Evolutionary conservation across 768 basidiomycete species (phyloP), one percentile per base, ranked within the genome.

Genomic region (Steccherinum ochraceum): DNA sequence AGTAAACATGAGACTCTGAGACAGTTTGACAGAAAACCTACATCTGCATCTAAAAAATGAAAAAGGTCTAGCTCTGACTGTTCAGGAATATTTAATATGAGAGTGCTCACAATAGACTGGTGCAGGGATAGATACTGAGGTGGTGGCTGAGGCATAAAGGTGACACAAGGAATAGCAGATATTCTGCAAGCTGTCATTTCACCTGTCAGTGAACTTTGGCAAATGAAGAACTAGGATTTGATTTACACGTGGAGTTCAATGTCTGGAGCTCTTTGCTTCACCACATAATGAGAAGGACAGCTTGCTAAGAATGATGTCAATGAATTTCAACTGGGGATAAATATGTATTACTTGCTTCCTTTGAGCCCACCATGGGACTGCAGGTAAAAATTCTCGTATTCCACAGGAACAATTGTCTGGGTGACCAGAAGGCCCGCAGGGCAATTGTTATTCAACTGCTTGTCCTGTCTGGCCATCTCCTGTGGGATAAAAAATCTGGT

Each of bases 91-190:
- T n/a, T n/a, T n/a, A 35, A 35, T 35, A 7, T 35, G 16, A 16
- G 7, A 35, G 30, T 7, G 66, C 78, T 62, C 56, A 81, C 78
- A 83, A 51, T 82, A 83, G 0, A 83, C 79, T 0, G 81, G 81
- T 0, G 81, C 78, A 0, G 80, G 81, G 12, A 81, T 79, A 0
- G 78, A 79, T 0, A 83, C 79, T 0, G 77, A 73, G 3, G 78
- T 70, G 0, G 80, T 83, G 2, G 79, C 72, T 11, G 78, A 69
- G 1, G 76, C 77, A 45, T 80, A 81, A 0, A 71, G 59, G 46
- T 83, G 75, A 46, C 81, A 83, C 1, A 83, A 62, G 3, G 64
- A 61, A 52, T 72, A 82, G 10, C 79, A 69, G 12, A 81, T 57
- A 19, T 68, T 64, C 46, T 83, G 75, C n/a, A 10, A 81, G 53